phyloP scores from a whole-genome alignment of 2,329 filamentous ascomycete genomes.

The Clarireedia hainanense region DNA sequence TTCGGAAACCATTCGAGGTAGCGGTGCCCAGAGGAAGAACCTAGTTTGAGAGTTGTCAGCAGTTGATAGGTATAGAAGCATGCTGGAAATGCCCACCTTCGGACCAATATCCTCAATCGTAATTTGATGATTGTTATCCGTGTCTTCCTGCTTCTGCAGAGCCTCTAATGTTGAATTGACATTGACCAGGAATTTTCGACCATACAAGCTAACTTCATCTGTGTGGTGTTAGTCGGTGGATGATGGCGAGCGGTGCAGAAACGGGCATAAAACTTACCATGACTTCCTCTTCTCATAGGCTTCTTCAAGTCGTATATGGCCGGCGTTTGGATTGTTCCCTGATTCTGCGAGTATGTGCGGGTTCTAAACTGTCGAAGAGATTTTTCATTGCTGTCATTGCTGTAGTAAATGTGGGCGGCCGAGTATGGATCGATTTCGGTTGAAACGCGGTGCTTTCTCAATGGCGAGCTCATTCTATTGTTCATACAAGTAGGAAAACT shows the following conservation, averaged over 20 bases:
- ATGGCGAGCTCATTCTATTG: conserved; percentile 19
- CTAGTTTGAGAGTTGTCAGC: conserved; percentile 32
- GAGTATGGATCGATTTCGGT: conserved; percentile 27
- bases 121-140: conserved; percentile 91
- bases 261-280: conserved; percentile 20
- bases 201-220: conserved; percentile 66
- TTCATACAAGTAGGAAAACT: background rate
- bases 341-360: conserved; percentile 25
- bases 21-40: conserved; percentile 78
- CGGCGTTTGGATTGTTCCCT: conserved; percentile 12
- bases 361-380: conserved; percentile 22
- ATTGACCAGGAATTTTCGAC: conserved; percentile 77
- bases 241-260: background rate
- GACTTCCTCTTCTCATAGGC: conserved; percentile 26
- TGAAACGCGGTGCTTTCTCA: conserved; percentile 13
- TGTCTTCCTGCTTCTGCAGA: conserved; percentile 80
- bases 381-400: conserved; percentile 19
- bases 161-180: conserved; percentile 77
- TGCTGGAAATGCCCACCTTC: conserved; percentile 49
- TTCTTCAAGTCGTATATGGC: conserved; percentile 16
- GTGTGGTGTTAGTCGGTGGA: conserved; percentile 12
- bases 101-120: conserved; percentile 94
- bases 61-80: background rate
- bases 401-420: conserved; percentile 28
- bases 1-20: conserved; percentile 76